Percentiles rank a stretch among this genome's conserved stretches.
Conservation (phyloP, 192 early-diverging fungal genomes). For the Entomortierella parvispora region DNA sequence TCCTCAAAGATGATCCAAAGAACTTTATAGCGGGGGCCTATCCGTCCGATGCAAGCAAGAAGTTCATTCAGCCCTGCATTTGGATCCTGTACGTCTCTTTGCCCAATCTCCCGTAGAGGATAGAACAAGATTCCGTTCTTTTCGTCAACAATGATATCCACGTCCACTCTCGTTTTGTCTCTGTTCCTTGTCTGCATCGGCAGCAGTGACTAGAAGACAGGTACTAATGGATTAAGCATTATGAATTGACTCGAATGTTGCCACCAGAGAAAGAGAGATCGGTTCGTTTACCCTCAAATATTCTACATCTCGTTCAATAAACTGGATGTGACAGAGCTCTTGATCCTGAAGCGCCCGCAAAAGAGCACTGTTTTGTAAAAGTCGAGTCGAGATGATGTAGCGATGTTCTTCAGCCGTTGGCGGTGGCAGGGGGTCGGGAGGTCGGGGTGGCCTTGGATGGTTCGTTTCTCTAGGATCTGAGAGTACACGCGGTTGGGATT, state of each 20-base stretch:
- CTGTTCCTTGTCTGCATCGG: constrained; percentile 2
- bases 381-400: constrained; percentile 15
- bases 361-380: constrained; percentile 24
- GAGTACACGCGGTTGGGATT: too few relatives aligned
- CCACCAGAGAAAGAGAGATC: too few relatives aligned
- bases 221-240: neutral
- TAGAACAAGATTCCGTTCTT: constrained; percentile 15
- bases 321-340: neutral
- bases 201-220: neutral
- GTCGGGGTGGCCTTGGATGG: neutral
- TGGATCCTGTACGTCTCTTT: constrained; percentile 2
- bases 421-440: constrained; percentile 2
- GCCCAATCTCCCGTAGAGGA: constrained; percentile 27
- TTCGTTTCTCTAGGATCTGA: neutral
- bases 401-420: constrained; percentile 3
- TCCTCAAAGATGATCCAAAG: constrained; percentile 38
- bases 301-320: constrained; percentile 30
- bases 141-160: constrained; percentile 33
- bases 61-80: constrained; percentile 29
- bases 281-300: constrained; percentile 19
- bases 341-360: constrained; percentile 15
- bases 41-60: constrained; percentile 3
- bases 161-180: constrained; percentile 9
- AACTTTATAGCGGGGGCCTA: constrained; percentile 23
- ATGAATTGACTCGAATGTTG: too few relatives aligned